phyloP scores from a whole-genome alignment of 495 filamentous ascomycete genomes.

The Penicillium paxilli region DNA sequence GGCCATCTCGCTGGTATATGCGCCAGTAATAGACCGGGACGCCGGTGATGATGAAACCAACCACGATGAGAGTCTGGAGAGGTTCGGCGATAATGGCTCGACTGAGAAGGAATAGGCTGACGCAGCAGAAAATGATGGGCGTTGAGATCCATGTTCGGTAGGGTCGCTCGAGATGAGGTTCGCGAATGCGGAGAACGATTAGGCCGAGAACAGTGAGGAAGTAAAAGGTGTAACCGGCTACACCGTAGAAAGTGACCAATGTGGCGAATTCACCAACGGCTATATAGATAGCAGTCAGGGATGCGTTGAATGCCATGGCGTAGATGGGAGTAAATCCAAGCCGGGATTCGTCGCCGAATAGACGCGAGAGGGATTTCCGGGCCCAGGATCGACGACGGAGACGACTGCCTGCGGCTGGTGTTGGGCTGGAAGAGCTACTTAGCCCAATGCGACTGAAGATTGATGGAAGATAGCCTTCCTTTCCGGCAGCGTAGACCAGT shows the following conservation, averaged over 20 bases:
- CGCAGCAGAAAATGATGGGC: conserved; percentile 97
- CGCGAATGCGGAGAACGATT: conserved; percentile 84
- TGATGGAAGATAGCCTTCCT: conserved; percentile 88
- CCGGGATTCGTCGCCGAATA: conserved; percentile 61
- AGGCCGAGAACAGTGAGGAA: conserved; percentile 93
- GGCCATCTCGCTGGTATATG: conserved; percentile 58
- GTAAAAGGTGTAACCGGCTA: conserved; percentile 95
- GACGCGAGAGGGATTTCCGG: conserved; percentile 50
- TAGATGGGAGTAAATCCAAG: conserved; percentile 83
- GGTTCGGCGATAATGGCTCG: conserved; percentile 87
- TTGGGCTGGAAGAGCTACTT: conserved; percentile 38
- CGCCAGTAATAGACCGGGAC: conserved; percentile 88
- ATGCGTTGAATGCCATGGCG: conserved; percentile 78
- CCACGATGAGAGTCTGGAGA: conserved; percentile 82
- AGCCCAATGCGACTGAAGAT: conserved; percentile 84
- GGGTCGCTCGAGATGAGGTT: conserved; percentile 83
- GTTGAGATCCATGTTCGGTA: conserved; percentile 96
- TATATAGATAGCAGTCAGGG: conserved; percentile 73
- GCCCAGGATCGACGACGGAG: conserved; percentile 60
- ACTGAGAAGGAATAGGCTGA: conserved; percentile 87
- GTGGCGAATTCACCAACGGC: conserved; percentile 87
- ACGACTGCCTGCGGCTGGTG: conserved; percentile 31
- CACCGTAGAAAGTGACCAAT: conserved; percentile 93
- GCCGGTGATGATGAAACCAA: conserved; percentile 79
- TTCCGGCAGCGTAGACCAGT: conserved; percentile 90